phyloP scores from a whole-genome alignment of 2,329 filamentous ascomycete genomes.

The Fusarium caatingaense region DNA sequence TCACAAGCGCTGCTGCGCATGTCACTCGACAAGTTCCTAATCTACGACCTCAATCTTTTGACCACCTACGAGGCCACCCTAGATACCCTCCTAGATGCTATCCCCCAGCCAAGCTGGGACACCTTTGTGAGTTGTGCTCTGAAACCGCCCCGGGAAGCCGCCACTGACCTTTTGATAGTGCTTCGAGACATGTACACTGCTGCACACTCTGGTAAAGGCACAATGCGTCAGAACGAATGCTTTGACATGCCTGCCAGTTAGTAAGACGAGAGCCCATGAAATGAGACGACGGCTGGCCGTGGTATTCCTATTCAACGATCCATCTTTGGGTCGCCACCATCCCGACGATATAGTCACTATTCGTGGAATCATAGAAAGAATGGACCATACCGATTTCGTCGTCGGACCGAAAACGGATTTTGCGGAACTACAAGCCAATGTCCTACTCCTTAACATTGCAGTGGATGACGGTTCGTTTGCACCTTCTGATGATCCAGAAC shows the following conservation, averaged over 20 bases:
- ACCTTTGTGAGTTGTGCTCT: constrained; percentile 54
- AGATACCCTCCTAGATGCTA: constrained; percentile 55
- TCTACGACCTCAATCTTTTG: constrained; percentile 57
- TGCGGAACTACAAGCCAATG: constrained; percentile 71
- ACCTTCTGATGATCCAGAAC: constrained; percentile 45
- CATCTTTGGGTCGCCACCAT: constrained; percentile 54
- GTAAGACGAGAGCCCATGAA: constrained; percentile 62
- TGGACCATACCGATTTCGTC: constrained; percentile 62
- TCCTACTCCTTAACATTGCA: constrained; percentile 78
- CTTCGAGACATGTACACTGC: constrained; percentile 57
- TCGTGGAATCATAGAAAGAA: constrained; percentile 57
- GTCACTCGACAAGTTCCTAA: constrained; percentile 64
- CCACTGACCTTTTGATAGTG: constrained; percentile 55
- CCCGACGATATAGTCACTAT: constrained; percentile 58
- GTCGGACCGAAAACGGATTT: constrained; percentile 73
- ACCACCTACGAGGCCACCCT: constrained; percentile 57
- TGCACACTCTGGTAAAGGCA: constrained; percentile 59
- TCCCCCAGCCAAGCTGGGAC: constrained; percentile 54
- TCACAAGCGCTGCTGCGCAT: constrained; percentile 64
- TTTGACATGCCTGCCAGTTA: constrained; percentile 68
- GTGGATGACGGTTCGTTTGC: constrained; percentile 70
- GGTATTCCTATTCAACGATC: constrained; percentile 68
- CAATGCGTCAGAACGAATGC: constrained; percentile 67
- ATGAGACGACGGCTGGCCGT: constrained; percentile 75
- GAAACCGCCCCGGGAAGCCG: background rate